Conservation (phyloP, 163 green algal genomes). For the Trebouxiophyceae sp. region DNA sequence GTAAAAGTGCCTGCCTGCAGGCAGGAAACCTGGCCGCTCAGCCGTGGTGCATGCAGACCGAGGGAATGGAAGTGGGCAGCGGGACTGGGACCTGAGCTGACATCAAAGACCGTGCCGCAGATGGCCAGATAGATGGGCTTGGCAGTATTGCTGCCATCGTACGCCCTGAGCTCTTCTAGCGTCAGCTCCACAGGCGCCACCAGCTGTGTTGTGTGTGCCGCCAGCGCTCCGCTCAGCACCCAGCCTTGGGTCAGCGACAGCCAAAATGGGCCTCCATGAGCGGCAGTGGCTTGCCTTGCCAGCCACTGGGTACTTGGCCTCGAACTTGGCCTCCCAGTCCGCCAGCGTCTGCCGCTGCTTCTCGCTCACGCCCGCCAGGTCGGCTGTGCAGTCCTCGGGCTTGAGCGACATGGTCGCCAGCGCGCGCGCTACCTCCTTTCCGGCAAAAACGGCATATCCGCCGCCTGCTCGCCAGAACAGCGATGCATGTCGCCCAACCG, state of each 20-base stretch:
- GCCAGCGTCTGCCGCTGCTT: slow-evolving; percentile 52
- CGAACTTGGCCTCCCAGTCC: slow-evolving; percentile 51
- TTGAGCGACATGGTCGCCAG: slow-evolving; percentile 59
- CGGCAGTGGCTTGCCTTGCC: slow-evolving; percentile 41
- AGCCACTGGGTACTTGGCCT: slow-evolving; percentile 47
- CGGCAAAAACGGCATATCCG: slow-evolving; percentile 61
- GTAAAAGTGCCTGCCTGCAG: slow-evolving; percentile 63
- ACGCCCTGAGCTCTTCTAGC: slow-evolving; percentile 50
- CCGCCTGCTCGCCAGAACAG: slow-evolving; percentile 35
- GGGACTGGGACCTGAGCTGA: slow-evolving; percentile 45
- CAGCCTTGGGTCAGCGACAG: too few species aligned
- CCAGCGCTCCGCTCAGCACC: too few species aligned
- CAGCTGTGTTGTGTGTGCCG: too few species aligned
- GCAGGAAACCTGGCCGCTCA: background rate
- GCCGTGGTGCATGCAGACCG: background rate
- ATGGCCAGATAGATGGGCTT: slow-evolving; percentile 77
- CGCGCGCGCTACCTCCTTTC: slow-evolving; percentile 64
- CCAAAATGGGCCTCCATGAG: too few species aligned
- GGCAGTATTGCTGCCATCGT: slow-evolving; percentile 49
- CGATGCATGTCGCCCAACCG: too few species aligned
- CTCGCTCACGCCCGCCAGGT: slow-evolving; percentile 48
- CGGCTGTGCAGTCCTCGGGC: slow-evolving; percentile 45
- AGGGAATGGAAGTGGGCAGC: background rate
- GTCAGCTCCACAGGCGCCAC: slow-evolving; percentile 57
- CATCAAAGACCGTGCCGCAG: slow-evolving; percentile 72